Conservation (phyloP, 306 rosid genomes). For the Trifolium subterraneum region DNA sequence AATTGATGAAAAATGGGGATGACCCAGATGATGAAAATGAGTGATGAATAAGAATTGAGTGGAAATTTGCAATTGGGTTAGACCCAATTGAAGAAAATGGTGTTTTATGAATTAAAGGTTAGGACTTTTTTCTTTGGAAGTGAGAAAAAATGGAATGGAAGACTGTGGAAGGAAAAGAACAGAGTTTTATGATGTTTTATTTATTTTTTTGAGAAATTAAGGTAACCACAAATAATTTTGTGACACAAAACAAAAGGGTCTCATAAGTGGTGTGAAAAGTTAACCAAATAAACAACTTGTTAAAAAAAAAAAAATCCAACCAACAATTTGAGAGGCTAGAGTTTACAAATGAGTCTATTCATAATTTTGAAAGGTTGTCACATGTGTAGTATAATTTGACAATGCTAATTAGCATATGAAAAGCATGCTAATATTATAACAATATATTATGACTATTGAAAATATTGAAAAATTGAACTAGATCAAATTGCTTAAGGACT, state of each 20-base stretch:
- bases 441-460: not conserved
- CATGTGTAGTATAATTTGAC: not conserved
- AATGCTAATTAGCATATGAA: not conserved
- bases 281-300: not conserved
- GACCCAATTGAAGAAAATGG: slow-evolving; percentile 18
- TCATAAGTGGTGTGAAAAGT: not conserved
- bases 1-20: slow-evolving; percentile 31
- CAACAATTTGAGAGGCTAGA: not conserved
- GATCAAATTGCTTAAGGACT: too few species aligned
- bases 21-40: slow-evolving; percentile 48
- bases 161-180: not conserved
- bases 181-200: not conserved
- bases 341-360: not conserved
- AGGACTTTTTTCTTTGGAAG: not conserved
- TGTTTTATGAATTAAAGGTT: not conserved
- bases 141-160: not conserved
- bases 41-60: slow-evolving; percentile 36
- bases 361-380: not conserved
- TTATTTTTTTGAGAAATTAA: not conserved
- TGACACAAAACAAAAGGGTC: slow-evolving; percentile 1
- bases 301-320: not conserved
- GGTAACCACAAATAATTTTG: slow-evolving; percentile 28
- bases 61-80: slow-evolving; percentile 29
- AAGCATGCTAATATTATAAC: not conserved
- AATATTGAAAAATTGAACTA: not conserved